A percentile compares a stretch with the other conserved stretches of the same genome.
These are phyloP conservation scores for Discostella stelligeroides DNA, from an alignment of 108 stramenopile species.

Conservation along the genomic window DNA sequence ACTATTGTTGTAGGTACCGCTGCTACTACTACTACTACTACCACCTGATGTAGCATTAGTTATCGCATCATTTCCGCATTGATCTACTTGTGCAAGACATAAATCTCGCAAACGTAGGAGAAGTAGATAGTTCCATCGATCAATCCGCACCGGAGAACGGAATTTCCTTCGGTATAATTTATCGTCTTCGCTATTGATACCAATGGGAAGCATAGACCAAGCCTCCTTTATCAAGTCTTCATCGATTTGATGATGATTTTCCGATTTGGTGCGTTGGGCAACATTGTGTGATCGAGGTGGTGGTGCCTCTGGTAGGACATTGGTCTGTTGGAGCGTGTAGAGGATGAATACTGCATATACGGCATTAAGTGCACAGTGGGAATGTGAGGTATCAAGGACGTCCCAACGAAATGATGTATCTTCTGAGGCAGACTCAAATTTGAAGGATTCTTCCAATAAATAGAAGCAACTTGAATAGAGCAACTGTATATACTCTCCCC, in stretches of 20 bases:
- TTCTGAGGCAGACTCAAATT: not conserved
- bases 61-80: not conserved
- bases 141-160: slow-evolving; percentile 41
- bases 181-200: slow-evolving; percentile 18
- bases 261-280: slow-evolving; percentile 11
- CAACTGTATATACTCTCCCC: slow-evolving; percentile 43
- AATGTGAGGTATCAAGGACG: not conserved
- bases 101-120: slow-evolving; percentile 35
- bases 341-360: slow-evolving; percentile 37
- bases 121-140: slow-evolving; percentile 17
- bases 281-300: slow-evolving; percentile 6
- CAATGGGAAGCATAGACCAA: slow-evolving; percentile 36
- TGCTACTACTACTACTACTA: too few species aligned
- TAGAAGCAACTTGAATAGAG: slow-evolving; percentile 38
- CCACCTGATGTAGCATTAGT: too few species aligned
- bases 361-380: slow-evolving; percentile 5
- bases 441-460: slow-evolving; percentile 33
- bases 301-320: slow-evolving; percentile 32
- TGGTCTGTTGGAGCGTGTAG: slow-evolving; percentile 40
- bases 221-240: slow-evolving; percentile 11
- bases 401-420: slow-evolving; percentile 7
- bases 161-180: slow-evolving; percentile 21
- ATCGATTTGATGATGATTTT: slow-evolving; percentile 1
- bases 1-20: not conserved
- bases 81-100: slow-evolving; percentile 18